Conservation (phyloP, 2,329 filamentous ascomycete species). For the Hymenoscyphus occultus region DNA sequence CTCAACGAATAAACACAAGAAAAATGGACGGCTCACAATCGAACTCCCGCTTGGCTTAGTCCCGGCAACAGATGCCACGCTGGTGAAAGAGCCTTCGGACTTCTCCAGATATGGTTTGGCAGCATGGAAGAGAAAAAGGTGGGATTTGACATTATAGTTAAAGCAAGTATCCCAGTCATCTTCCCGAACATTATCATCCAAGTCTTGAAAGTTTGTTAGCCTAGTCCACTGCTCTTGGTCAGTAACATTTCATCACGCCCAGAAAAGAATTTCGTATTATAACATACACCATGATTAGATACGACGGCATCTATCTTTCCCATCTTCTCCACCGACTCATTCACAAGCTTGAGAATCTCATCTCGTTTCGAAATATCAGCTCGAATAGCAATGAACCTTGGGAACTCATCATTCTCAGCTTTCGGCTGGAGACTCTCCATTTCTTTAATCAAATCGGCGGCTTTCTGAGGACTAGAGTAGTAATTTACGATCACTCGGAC, state of each 20-base stretch:
- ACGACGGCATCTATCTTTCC: constrained; percentile 74
- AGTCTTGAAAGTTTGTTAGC: constrained; percentile 43
- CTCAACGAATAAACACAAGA: neutral
- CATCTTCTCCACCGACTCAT: constrained; percentile 55
- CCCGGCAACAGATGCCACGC: constrained; percentile 62
- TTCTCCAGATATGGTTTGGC: constrained; percentile 53
- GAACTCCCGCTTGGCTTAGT: constrained; percentile 62
- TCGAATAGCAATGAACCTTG: constrained; percentile 50
- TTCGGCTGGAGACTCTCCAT: constrained; percentile 47
- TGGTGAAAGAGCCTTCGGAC: constrained; percentile 59
- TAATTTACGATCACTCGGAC: constrained; percentile 75
- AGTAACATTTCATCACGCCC: neutral
- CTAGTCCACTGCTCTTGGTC: constrained; percentile 42
- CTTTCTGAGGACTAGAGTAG: constrained; percentile 56
- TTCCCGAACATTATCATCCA: constrained; percentile 54
- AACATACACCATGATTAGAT: constrained; percentile 59
- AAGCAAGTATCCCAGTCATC: constrained; percentile 59
- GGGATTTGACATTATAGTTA: constrained; percentile 61
- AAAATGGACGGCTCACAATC: constrained; percentile 40
- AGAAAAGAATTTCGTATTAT: neutral
- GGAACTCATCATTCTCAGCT: constrained; percentile 18
- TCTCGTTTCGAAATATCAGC: constrained; percentile 62
- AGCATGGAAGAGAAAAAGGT: constrained; percentile 58
- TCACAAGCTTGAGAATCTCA: constrained; percentile 59
- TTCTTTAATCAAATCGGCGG: constrained; percentile 54